Percentiles rank a stretch among this genome's conserved stretches.
phyloP scores from a whole-genome alignment of 257 asterid genomes.

The Capsicum rhomboideum region DNA sequence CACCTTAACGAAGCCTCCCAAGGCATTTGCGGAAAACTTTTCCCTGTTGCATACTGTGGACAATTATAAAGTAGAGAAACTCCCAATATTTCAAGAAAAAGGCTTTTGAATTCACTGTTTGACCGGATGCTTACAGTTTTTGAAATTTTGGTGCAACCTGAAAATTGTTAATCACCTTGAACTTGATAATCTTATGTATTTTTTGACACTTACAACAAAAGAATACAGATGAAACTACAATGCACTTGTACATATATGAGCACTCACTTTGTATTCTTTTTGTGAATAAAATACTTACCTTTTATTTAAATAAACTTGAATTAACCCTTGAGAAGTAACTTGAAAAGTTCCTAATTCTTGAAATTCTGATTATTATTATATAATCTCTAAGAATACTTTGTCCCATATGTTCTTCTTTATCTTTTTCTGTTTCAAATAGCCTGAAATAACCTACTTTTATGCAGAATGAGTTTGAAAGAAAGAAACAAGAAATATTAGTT shows the following conservation, averaged over 20 bases:
- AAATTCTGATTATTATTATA: not conserved
- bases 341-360: not conserved
- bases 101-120: not conserved
- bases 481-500: too few relatives aligned
- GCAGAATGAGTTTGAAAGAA: too few relatives aligned
- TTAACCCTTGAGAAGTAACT: not conserved
- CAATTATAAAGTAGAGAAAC: not conserved
- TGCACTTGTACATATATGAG: not conserved
- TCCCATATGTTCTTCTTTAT: too few relatives aligned
- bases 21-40: too few relatives aligned
- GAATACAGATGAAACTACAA: not conserved
- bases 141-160: not conserved
- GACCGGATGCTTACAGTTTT: not conserved
- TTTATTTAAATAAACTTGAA: not conserved
- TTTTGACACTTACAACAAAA: not conserved
- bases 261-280: not conserved
- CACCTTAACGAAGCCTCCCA: too few relatives aligned
- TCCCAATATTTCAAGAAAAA: not conserved
- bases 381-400: not conserved
- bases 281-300: too few relatives aligned
- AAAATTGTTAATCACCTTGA: not conserved
- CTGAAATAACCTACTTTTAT: too few relatives aligned
- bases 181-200: not conserved
- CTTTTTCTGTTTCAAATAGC: too few relatives aligned
- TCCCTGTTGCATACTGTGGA: too few relatives aligned